Evolutionary conservation across 306 rosid genomes (phyloP).

Genomic region (Cucurbita moschata): DNA sequence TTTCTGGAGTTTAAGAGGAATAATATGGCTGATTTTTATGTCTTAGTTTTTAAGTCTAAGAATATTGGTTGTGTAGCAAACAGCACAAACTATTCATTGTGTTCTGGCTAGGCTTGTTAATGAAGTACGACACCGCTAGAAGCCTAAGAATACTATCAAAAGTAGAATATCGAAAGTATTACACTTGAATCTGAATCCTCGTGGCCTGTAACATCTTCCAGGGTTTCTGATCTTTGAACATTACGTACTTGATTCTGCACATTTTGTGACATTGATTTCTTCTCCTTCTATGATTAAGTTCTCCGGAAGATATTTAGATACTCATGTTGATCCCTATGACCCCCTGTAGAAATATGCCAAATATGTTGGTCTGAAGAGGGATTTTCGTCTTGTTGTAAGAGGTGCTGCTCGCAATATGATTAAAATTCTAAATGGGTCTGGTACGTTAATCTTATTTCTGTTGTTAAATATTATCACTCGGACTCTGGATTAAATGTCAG

Average conservation of each 20-base stretch:
- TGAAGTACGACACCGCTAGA: background rate
- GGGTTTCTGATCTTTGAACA: background rate
- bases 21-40: background rate
- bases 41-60: background rate
- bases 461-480: background rate
- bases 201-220: background rate
- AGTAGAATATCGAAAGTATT: background rate
- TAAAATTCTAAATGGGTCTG: constrained; percentile 79
- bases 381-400: constrained; percentile 94
- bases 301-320: background rate
- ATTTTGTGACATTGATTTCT: background rate
- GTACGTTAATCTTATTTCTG: constrained; percentile 37
- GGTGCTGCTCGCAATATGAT: constrained; percentile 96
- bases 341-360: constrained; percentile 78
- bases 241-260: background rate
- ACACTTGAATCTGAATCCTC: background rate
- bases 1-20: background rate
- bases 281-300: background rate
- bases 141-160: background rate
- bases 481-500: background rate
- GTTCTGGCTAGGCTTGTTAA: background rate
- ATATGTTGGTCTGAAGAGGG: constrained; percentile 89
- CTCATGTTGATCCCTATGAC: background rate
- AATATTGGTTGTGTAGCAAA: background rate
- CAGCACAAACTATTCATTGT: background rate